Percentiles rank a stretch among this genome's conserved stretches.
These are phyloP conservation scores for Globisporangium irregulare DNA, from an alignment of 352 stramenopile species.

Conservation along the genomic window DNA sequence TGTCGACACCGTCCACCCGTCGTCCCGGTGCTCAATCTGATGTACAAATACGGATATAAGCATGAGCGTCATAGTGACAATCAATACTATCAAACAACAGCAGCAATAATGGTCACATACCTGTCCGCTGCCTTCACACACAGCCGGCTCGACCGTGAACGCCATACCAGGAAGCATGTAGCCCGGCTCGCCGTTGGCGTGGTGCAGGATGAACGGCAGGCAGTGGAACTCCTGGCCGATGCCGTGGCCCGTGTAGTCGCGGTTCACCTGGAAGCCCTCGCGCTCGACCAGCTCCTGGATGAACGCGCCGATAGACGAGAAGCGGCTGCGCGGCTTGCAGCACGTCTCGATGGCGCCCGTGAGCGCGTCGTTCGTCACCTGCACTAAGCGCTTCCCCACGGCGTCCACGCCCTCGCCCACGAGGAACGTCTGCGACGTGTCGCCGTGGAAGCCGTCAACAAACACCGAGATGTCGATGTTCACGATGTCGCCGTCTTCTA, in stretches of 20 bases:
- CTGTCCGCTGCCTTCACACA: conserved; percentile 90
- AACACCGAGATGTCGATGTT: conserved; percentile 97
- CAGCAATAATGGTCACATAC: conserved; percentile 24
- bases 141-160: conserved; percentile 98
- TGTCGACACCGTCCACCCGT: conserved; percentile 97
- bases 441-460: conserved; percentile 94
- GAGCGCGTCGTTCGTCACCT: conserved; percentile 84
- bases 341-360: conserved; percentile 82
- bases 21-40: conserved; percentile 90
- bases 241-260: conserved; percentile 96
- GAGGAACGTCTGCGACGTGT: conserved; percentile 97
- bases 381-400: conserved; percentile 81
- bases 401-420: conserved; percentile 91
- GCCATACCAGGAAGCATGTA: conserved; percentile 93
- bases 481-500: conserved; percentile 94
- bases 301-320: conserved; percentile 92
- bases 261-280: conserved; percentile 78
- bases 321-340: conserved; percentile 92
- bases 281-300: conserved; percentile 89
- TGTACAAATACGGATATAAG: background rate
- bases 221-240: conserved; percentile 96
- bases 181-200: conserved; percentile 78
- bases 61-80: background rate
- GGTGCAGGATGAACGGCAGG: conserved; percentile 93
- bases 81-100: background rate